Evolutionary conservation across 1,139 yeast species (phyloP), one percentile per base, ranked within the genome.

Genomic region (Sugiyamaella castrensis): DNA sequence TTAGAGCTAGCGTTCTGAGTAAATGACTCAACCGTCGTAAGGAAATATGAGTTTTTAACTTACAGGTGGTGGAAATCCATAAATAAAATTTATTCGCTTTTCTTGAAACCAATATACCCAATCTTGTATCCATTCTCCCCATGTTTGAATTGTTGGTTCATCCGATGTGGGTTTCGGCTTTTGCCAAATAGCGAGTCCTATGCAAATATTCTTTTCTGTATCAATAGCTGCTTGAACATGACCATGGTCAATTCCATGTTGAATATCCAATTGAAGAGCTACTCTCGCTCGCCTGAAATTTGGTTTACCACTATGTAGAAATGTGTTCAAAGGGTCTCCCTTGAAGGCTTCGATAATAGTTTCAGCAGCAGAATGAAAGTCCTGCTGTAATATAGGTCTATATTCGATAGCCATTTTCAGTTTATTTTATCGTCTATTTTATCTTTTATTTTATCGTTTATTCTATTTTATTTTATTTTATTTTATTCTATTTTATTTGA

Each of bases 121-220:
- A 27, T 33, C 29, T 12, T 27, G 28, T 8, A 10, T 6, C 46
- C 46, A 43, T 15, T 43, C 24, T 4, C 46, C 35, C 46, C 46
- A 43, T 11, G 35, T 35, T 24, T 37, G 12, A 24, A 33, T 9
- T 8, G 8, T 10, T 9, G 36, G 16, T n/a, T 13, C 16, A 6
- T 24, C 29, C 12, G 24, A 19, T 19, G 24, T 42, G 13, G 39
- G 33, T 12, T 5, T 31, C 4, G 46, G 46, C 12, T 15, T 8
- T 8, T 19, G 29, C 46, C 46, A 43, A 10, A 43, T 24, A n/a
- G 46, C 39, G 13, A 36, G 12, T 8, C 46, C 46, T 13, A 43
- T 31, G 16, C 35, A 35, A 26, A 28, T 16, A n/a, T 34, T 28
- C 19, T 26, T 35, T 11, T 42, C 46, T 11, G 34, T 36, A 13